Percentiles rank a stretch among this genome's conserved stretches.
Conservation (phyloP, 2,329 filamentous ascomycete species). For the Colletotrichum graminicola region DNA sequence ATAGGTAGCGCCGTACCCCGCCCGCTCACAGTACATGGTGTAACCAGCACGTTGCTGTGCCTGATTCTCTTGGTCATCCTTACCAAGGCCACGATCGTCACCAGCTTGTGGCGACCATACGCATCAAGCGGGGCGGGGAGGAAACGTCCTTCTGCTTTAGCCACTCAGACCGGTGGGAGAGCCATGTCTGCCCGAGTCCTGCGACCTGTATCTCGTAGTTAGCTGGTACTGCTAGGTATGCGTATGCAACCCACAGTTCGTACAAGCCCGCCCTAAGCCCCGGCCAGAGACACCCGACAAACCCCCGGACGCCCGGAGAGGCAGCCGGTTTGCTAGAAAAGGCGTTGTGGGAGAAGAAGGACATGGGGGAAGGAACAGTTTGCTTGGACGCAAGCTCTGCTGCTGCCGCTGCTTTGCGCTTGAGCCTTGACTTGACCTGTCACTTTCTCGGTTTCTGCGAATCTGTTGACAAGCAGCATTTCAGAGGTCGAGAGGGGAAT, state of each 20-base stretch:
- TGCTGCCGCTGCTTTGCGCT: neutral
- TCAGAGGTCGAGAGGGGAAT: slow-evolving; percentile 5
- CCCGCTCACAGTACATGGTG: neutral
- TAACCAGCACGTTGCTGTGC: neutral
- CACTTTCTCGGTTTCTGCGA: slow-evolving; percentile 22
- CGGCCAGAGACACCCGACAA: slow-evolving; percentile 26
- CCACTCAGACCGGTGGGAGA: neutral
- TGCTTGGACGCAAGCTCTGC: slow-evolving; percentile 8
- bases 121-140: neutral
- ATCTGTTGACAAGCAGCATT: neutral
- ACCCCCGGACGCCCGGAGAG: slow-evolving; percentile 37
- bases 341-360: neutral
- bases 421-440: slow-evolving; percentile 23
- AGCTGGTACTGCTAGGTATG: slow-evolving; percentile 2
- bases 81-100: slow-evolving; percentile 12
- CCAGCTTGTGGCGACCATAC: slow-evolving; percentile 32
- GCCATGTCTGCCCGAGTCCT: slow-evolving; percentile 3
- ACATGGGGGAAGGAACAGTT: neutral
- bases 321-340: slow-evolving; percentile 37
- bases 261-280: slow-evolving; percentile 27
- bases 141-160: neutral
- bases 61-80: slow-evolving; percentile 6
- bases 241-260: slow-evolving; percentile 23
- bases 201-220: neutral
- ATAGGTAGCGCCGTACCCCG: neutral